These are phyloP conservation scores for Gaultheria prostrata DNA, from an alignment of 148 eudicot genomes.

Conservation along the genomic window DNA sequence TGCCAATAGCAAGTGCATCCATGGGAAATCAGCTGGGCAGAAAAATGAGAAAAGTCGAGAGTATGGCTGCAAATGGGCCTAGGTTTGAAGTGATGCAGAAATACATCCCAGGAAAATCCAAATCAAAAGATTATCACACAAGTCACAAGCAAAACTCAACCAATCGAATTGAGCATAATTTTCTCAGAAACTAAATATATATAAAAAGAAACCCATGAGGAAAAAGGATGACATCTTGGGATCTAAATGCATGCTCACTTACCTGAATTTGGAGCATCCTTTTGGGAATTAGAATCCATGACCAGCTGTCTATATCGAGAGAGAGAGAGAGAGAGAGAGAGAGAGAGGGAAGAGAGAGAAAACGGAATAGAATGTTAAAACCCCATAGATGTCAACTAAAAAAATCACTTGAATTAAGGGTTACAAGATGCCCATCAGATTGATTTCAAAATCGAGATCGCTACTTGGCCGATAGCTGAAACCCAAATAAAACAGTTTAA, in stretches of 20 bases:
- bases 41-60: neutral
- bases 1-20: neutral
- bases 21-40: neutral
- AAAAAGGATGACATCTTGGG: neutral
- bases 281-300: constrained; percentile 47
- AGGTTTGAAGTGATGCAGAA: neutral
- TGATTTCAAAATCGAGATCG: neutral
- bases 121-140: neutral
- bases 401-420: neutral
- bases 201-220: neutral
- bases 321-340: neutral
- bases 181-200: neutral
- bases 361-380: constrained; percentile 5
- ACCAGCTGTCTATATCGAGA: neutral
- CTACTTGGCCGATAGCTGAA: neutral
- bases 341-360: no score
- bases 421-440: neutral
- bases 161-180: neutral
- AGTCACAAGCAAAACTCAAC: neutral
- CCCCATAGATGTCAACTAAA: neutral
- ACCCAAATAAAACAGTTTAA: neutral
- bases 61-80: no score
- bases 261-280: constrained; percentile 34
- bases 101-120: neutral
- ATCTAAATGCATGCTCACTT: neutral